phyloP scores from a whole-genome alignment of 2,329 filamentous ascomycete genomes.

The Phaeoacremonium minimum region DNA sequence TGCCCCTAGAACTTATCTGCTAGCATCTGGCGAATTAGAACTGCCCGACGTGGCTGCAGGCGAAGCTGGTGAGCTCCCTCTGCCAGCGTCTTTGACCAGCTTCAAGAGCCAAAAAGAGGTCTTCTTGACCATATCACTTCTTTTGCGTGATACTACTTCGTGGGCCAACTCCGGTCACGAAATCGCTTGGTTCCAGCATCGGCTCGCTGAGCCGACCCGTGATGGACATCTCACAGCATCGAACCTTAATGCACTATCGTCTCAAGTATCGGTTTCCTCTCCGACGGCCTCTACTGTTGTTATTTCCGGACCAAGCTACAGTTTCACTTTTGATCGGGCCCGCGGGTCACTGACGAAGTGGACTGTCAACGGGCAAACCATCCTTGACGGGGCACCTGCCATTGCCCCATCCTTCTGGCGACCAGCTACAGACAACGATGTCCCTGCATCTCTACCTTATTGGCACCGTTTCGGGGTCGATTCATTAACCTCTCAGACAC shows the following conservation, averaged over 20 bases:
- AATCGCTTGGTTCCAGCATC: conserved; percentile 49
- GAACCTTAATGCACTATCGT: conserved; percentile 7
- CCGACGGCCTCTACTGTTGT: conserved; percentile 18
- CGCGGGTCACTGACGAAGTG: conserved; percentile 37
- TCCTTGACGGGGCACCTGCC: conserved; percentile 32
- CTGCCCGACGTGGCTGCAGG: conserved; percentile 36
- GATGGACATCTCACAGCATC: conserved; percentile 2
- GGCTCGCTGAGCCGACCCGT: conserved; percentile 8
- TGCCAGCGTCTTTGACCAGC: conserved; percentile 21
- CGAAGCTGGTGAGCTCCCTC: conserved; percentile 22
- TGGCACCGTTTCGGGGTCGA: conserved; percentile 52
- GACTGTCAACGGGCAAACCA: conserved; percentile 24
- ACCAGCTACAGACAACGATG: conserved; percentile 63
- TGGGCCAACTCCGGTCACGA: conserved; percentile 53
- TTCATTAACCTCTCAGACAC: conserved; percentile 38
- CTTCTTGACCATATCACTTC: conserved; percentile 41
- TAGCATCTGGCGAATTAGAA: conserved; percentile 29
- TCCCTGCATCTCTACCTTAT: conserved; percentile 46
- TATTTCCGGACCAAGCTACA: conserved; percentile 26
- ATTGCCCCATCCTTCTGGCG: conserved; percentile 54
- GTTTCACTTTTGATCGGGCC: conserved; percentile 38
- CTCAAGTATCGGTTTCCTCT: conserved; percentile 16
- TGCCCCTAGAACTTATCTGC: conserved; percentile 10
- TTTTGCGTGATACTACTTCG: conserved; percentile 31
- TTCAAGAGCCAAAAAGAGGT: conserved; percentile 29